phyloP scores from a whole-genome alignment of 139 green algal genomes.

The Micromonas pusilla region DNA sequence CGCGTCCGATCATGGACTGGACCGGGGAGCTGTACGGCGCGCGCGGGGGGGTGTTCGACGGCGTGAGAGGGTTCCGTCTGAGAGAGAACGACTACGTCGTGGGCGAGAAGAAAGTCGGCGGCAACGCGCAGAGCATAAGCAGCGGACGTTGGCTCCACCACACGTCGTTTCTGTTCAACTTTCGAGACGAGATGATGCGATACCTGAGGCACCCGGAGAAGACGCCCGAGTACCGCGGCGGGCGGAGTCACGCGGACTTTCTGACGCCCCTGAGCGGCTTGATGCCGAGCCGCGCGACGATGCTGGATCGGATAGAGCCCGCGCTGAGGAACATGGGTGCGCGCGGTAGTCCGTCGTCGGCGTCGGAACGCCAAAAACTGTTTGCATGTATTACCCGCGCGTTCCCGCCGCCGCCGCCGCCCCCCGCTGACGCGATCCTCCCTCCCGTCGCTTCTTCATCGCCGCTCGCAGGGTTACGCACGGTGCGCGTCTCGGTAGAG shows the following conservation, averaged over 20 bases:
- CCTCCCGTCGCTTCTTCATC: too few relatives aligned
- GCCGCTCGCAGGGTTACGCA: too few relatives aligned
- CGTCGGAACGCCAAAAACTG: too few relatives aligned
- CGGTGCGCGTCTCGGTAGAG: neutral
- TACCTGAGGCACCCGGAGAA: slow-evolving; percentile 1
- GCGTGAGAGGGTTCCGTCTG: slow-evolving; percentile 17
- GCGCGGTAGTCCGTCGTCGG: too few relatives aligned
- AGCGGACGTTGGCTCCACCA: slow-evolving; percentile 88
- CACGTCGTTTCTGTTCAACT: slow-evolving; percentile 93
- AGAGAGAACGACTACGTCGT: slow-evolving; percentile 70
- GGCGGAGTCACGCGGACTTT: neutral
- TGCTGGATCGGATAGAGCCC: neutral
- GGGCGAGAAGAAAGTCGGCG: slow-evolving; percentile 84
- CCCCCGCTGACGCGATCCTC: too few relatives aligned
- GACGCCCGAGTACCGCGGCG: neutral
- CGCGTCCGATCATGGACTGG: slow-evolving; percentile 85
- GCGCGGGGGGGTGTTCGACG: slow-evolving; percentile 48
- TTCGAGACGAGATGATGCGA: neutral
- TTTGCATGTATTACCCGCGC: too few relatives aligned
- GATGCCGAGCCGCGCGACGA: neutral
- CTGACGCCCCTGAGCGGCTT: neutral
- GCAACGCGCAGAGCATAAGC: slow-evolving; percentile 95
- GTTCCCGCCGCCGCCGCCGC: too few relatives aligned
- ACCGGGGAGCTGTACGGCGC: slow-evolving; percentile 65
- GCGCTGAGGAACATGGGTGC: neutral